Conservation (phyloP, 495 filamentous ascomycete genomes). For the Hypoxylon lenormandii region DNA sequence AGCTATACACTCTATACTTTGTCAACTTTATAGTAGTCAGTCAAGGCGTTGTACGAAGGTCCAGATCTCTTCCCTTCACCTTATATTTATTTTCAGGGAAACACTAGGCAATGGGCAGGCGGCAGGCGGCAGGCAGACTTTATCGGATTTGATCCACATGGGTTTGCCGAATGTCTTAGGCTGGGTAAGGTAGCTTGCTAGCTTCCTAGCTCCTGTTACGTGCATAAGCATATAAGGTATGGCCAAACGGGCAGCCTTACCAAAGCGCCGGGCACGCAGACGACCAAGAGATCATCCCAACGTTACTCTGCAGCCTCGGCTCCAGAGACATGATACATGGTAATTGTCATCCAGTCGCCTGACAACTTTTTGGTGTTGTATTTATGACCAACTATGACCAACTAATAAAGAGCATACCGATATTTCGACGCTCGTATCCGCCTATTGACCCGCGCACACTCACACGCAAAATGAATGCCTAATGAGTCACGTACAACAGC, state of each 20-base stretch:
- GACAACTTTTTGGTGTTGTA: not conserved
- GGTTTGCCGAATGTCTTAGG: slow-evolving; percentile 38
- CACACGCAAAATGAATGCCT: too few species aligned
- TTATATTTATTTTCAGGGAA: not conserved
- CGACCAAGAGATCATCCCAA: slow-evolving; percentile 27
- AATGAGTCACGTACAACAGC: not conserved
- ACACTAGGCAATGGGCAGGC: slow-evolving; percentile 10
- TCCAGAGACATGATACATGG: not conserved
- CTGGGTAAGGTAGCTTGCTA: slow-evolving; percentile 44
- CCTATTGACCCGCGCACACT: not conserved
- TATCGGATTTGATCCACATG: slow-evolving; percentile 40
- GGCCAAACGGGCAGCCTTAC: slow-evolving; percentile 41
- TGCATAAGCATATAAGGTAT: slow-evolving; percentile 44
- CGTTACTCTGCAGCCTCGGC: slow-evolving; percentile 43
- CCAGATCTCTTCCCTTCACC: too few species aligned
- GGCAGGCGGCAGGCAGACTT: slow-evolving; percentile 24
- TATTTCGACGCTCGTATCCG: not conserved
- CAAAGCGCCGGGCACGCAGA: slow-evolving; percentile 39
- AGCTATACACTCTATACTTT: not conserved
- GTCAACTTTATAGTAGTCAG: not conserved
- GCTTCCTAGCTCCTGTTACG: slow-evolving; percentile 44
- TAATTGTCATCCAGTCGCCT: not conserved
- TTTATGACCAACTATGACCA: too few species aligned
- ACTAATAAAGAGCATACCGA: not conserved
- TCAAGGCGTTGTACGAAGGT: too few species aligned